Conservation (phyloP, 1,284 basidiomycete species). For the Leccinum subrobustum region DNA sequence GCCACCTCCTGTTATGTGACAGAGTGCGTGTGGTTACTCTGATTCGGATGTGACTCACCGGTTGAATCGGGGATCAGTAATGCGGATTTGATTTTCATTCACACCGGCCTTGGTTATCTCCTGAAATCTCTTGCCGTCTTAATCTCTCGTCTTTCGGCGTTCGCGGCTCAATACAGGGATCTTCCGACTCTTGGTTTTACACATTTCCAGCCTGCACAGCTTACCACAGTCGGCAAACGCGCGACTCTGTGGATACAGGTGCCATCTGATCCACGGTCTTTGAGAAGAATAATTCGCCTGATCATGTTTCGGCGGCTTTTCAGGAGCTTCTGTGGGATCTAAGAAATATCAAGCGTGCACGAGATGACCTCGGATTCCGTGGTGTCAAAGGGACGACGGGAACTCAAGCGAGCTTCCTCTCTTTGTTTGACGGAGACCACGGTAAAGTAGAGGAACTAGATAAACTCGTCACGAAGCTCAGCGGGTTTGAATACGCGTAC, state of each 20-base stretch:
- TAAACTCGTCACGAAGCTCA: constrained; percentile 84
- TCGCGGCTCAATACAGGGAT: constrained; percentile 72
- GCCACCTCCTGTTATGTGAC: constrained; percentile 99
- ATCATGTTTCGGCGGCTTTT: background rate
- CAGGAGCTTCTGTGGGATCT: constrained; percentile 97
- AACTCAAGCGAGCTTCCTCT: constrained; percentile 94
- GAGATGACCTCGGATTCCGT: constrained; percentile 94
- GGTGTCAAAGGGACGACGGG: constrained; percentile 99
- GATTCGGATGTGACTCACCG: constrained; percentile 6
- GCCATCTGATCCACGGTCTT: constrained; percentile 14
- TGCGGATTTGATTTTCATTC: constrained; percentile 96
- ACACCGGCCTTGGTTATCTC: constrained; percentile 82
- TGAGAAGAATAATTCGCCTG: background rate
- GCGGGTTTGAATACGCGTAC: constrained; percentile 92
- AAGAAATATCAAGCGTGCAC: constrained; percentile 87
- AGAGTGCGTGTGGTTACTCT: constrained; percentile 59
- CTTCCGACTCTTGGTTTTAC: constrained; percentile 96
- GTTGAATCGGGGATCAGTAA: constrained; percentile 56
- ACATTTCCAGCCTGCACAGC: constrained; percentile 98
- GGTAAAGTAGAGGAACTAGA: constrained; percentile 94
- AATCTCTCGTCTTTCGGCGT: constrained; percentile 84
- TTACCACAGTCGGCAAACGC: constrained; percentile 99
- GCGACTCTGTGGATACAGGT: constrained; percentile 96
- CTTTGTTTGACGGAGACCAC: constrained; percentile 95
- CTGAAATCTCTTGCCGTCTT: constrained; percentile 87